Evolutionary conservation across 2,329 filamentous ascomycete genomes (phyloP), one percentile per base, ranked within the genome.

Genomic region (Venturia oleaginea): DNA sequence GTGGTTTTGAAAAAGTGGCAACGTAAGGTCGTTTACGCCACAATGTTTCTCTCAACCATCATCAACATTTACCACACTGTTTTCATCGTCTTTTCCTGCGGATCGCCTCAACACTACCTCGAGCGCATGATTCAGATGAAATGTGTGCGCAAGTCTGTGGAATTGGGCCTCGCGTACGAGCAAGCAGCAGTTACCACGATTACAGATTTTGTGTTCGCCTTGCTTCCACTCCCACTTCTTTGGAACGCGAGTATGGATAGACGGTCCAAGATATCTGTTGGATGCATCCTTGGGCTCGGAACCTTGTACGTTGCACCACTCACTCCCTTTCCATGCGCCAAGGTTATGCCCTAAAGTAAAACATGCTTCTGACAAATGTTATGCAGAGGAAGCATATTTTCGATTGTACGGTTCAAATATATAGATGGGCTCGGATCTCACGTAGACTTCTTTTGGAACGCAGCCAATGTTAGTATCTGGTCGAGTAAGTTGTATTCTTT

Each of bases 1-100:
- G 75, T 80, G 57, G 71, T 79, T n/a, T 71, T 76, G 63, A 70
- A 72, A 46, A 64, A 63, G 27, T 78, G 76, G 74, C 77, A 80
- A 40, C 69, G 70, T 27, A 66, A 67, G 38, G 67, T 68, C 13
- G 66, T 75, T 34, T 69, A 68, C 40, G 62, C 61, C 24, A 66
- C 71, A 42, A 69, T 74, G 48, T 64, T 65, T 24, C 62, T 75
- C 32, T 69, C 68, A n/a, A 68, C 73, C 22, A 72, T 75, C 24
- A 72, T 73, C 61, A 69, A 72, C 15, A 69, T 71, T 7, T 69
- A 74, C 32, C 68, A 69, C 55, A 68, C 72, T 60, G 69, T 72
- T 61, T 65, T 71, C 30, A 68, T 68, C n/a, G 66, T 72, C 1
- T 72, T 74, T 66, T 67, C 70, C 57, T 75, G 73, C 65, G 73